Evolutionary conservation across 805 yeast species (phyloP).

Genomic region (Tetrapisispora namnaoensis): DNA sequence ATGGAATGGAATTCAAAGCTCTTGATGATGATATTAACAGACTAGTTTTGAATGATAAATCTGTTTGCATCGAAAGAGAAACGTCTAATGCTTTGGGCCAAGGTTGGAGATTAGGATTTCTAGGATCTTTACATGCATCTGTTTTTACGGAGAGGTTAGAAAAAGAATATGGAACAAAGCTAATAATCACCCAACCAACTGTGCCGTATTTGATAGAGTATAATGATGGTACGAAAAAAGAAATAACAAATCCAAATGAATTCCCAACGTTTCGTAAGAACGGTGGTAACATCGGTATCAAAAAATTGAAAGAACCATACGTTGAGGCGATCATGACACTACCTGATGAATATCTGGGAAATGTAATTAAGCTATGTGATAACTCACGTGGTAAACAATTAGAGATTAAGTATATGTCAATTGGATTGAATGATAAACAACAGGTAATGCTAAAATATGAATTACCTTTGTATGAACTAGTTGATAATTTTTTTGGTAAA

Average conservation of each 20-base stretch:
- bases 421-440: conserved; percentile 35
- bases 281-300: conserved; percentile 20
- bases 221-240: conserved; percentile 50
- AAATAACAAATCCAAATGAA: conserved; percentile 84
- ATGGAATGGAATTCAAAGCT: conserved; percentile 79
- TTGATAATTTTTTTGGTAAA: conserved; percentile 92
- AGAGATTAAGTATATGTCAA: conserved; percentile 42
- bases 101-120: conserved; percentile 94
- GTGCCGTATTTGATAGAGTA: conserved; percentile 81
- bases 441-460: conserved; percentile 75
- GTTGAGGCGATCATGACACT: conserved; percentile 86
- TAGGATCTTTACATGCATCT: conserved; percentile 91
- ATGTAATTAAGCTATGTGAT: conserved; percentile 80
- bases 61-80: conserved; percentile 81
- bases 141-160: conserved; percentile 88
- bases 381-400: conserved; percentile 73
- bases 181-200: conserved; percentile 90
- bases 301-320: conserved; percentile 63
- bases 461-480: conserved; percentile 79
- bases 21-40: conserved; percentile 86
- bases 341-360: conserved; percentile 82
- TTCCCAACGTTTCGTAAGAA: conserved; percentile 36
- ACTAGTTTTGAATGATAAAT: conserved; percentile 81
- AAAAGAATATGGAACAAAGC: conserved; percentile 86
- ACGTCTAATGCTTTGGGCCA: conserved; percentile 92